A percentile compares a stretch with the other conserved stretches of the same genome.
phyloP scores from a whole-genome alignment of 2,329 filamentous ascomycete genomes.

The Xylariaceae sp. region DNA sequence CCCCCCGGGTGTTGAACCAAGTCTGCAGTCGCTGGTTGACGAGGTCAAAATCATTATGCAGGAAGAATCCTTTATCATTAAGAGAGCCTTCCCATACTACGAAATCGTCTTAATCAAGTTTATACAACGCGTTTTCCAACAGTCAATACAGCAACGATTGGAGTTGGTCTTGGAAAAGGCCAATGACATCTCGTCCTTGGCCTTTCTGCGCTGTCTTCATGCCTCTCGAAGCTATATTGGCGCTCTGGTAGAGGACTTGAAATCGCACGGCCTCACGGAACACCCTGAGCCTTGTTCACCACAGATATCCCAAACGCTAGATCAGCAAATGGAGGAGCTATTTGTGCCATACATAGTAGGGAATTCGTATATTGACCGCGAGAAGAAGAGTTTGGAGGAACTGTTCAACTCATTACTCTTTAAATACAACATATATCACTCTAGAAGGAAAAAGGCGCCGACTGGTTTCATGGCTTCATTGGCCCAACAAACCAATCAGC shows the following conservation, averaged over 20 bases:
- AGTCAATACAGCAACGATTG: conserved; percentile 93
- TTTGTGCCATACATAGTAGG: conserved; percentile 72
- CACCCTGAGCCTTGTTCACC: conserved; percentile 90
- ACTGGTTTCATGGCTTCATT: conserved; percentile 92
- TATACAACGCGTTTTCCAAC: conserved; percentile 93
- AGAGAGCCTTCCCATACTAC: conserved; percentile 92
- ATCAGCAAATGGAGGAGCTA: conserved; percentile 76
- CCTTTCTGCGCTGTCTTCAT: conserved; percentile 88
- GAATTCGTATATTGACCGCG: conserved; percentile 71
- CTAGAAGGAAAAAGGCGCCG: conserved; percentile 81
- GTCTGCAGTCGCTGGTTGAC: conserved; percentile 86
- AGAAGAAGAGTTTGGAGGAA: conserved; percentile 73
- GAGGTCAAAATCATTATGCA: conserved; percentile 96
- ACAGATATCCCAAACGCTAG: conserved; percentile 75
- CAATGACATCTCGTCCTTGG: conserved; percentile 84
- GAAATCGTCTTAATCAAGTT: conserved; percentile 94
- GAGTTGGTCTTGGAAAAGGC: conserved; percentile 97
- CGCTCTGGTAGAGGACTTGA: conserved; percentile 86
- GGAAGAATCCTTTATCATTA: conserved; percentile 96
- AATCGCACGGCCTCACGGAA: conserved; percentile 91
- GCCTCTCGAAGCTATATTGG: conserved; percentile 89
- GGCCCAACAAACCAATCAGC: conserved; percentile 85
- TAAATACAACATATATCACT: conserved; percentile 96
- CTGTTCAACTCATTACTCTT: conserved; percentile 90
- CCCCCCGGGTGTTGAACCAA: conserved; percentile 87